Percentiles rank a stretch among this genome's conserved stretches.
Conservation (phyloP, 1,139 yeast genomes). For the Blastobotrys elegans region DNA sequence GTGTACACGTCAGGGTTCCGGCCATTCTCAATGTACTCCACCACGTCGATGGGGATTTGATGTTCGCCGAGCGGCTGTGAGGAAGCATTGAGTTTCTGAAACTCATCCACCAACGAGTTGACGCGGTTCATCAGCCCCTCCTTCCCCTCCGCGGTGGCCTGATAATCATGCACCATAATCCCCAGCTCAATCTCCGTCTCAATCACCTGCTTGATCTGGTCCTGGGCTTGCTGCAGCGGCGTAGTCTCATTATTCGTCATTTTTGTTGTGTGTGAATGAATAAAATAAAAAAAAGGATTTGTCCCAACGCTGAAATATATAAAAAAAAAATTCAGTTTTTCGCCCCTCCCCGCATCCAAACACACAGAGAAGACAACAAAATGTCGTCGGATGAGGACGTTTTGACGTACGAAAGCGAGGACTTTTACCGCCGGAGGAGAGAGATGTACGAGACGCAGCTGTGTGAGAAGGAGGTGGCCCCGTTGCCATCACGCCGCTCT, state of each 20-base stretch:
- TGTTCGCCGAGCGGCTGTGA: slow-evolving; percentile 18
- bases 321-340: neutral
- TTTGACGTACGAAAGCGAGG: slow-evolving; percentile 12
- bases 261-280: neutral
- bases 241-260: slow-evolving; percentile 17
- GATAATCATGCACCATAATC: slow-evolving; percentile 87
- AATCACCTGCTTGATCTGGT: slow-evolving; percentile 63
- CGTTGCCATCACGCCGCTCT: neutral
- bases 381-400: slow-evolving; percentile 16
- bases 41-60: slow-evolving; percentile 31
- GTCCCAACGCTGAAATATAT: neutral
- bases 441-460: neutral
- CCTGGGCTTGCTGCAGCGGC: slow-evolving; percentile 49
- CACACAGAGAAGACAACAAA: neutral
- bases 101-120: slow-evolving; percentile 13
- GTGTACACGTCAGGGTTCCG: slow-evolving; percentile 96
- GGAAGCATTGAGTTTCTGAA: slow-evolving; percentile 18
- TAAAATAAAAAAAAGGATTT: neutral
- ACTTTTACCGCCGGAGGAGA: slow-evolving; percentile 4
- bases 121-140: slow-evolving; percentile 45
- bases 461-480: neutral
- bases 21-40: slow-evolving; percentile 78
- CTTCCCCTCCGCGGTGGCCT: slow-evolving; percentile 68
- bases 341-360: neutral
- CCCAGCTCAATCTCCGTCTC: slow-evolving; percentile 87